These are phyloP conservation scores for Calcarisporium arbuscula DNA, from an alignment of 2,329 filamentous ascomycete species.

Conservation along the genomic window DNA sequence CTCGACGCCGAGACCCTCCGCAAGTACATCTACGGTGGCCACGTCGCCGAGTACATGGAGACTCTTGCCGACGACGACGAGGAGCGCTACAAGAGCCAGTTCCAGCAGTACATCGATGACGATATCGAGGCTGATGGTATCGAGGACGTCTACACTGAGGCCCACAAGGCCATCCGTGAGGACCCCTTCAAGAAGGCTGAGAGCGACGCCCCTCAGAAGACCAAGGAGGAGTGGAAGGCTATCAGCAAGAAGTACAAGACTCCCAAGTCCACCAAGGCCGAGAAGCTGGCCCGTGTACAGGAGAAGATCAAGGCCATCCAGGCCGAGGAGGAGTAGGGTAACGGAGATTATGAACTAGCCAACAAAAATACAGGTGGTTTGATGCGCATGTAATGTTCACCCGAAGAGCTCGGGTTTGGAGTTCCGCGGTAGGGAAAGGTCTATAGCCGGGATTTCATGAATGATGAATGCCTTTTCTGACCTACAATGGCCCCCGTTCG, in stretches of 20 bases:
- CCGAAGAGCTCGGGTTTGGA: conserved; percentile 27
- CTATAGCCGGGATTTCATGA: conserved; percentile 28
- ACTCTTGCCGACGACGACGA: conserved; percentile 98
- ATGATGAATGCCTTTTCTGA: too few species aligned
- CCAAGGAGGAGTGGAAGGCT: conserved; percentile 93
- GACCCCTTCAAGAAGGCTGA: conserved; percentile 95
- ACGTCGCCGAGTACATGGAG: conserved; percentile 99
- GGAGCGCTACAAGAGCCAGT: conserved; percentile 99
- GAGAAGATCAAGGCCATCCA: conserved; percentile 83
- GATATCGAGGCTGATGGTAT: conserved; percentile 94
- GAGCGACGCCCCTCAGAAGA: conserved; percentile 75
- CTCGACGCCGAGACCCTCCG: conserved; percentile 93
- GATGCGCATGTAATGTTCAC: conserved; percentile 6
- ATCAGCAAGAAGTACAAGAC: conserved; percentile 87
- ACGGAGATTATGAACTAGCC: conserved; percentile 16
- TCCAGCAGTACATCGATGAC: conserved; percentile 95
- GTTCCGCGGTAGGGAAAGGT: conserved; percentile 29
- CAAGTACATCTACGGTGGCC: conserved; percentile 98
- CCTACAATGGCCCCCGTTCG: too few species aligned
- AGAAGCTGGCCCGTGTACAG: conserved; percentile 81
- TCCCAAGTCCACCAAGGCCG: conserved; percentile 70
- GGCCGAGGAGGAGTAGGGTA: conserved; percentile 39
- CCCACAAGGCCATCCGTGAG: conserved; percentile 94
- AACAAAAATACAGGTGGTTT: conserved; percentile 4
- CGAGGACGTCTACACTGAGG: conserved; percentile 93